phyloP scores from a whole-genome alignment of 331 rosid genomes.

The Malus hybrid region DNA sequence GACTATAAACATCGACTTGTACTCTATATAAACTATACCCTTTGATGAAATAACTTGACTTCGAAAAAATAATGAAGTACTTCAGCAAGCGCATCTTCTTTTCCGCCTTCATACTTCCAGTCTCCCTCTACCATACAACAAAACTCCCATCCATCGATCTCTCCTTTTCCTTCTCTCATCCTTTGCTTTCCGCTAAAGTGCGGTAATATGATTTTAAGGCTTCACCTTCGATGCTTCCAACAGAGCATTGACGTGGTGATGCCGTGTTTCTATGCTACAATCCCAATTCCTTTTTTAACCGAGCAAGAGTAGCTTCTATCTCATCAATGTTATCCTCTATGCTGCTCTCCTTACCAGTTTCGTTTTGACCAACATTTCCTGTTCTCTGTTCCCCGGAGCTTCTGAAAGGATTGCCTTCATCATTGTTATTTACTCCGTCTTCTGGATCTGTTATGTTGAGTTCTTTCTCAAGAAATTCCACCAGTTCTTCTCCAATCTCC shows the following conservation, averaged over 20 bases:
- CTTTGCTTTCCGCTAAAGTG: background rate
- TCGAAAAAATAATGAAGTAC: background rate
- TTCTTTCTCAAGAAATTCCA: conserved; percentile 94
- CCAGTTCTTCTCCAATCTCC: conserved; percentile 99
- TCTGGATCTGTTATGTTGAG: conserved; percentile 56
- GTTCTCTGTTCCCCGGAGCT: conserved; percentile 26
- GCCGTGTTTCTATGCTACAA: conserved; percentile 31
- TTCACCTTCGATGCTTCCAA: background rate
- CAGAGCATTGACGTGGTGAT: background rate
- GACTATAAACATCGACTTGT: background rate
- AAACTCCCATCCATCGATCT: background rate
- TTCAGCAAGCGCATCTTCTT: background rate
- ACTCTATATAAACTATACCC: background rate
- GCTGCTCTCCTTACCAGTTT: conserved; percentile 40
- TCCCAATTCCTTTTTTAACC: conserved; percentile 85
- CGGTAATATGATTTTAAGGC: background rate
- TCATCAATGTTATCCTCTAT: conserved; percentile 76
- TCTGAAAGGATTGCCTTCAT: conserved; percentile 10
- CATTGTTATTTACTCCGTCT: conserved; percentile 18
- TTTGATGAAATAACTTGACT: background rate
- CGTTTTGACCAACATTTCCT: conserved; percentile 18
- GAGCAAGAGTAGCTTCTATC: conserved; percentile 87
- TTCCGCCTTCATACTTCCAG: background rate
- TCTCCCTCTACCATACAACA: background rate
- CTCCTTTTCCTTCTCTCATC: background rate